Evolutionary conservation across 305 asterid genomes (phyloP), one percentile per base, ranked within the genome.

Genomic region (Andrographis paniculata): DNA sequence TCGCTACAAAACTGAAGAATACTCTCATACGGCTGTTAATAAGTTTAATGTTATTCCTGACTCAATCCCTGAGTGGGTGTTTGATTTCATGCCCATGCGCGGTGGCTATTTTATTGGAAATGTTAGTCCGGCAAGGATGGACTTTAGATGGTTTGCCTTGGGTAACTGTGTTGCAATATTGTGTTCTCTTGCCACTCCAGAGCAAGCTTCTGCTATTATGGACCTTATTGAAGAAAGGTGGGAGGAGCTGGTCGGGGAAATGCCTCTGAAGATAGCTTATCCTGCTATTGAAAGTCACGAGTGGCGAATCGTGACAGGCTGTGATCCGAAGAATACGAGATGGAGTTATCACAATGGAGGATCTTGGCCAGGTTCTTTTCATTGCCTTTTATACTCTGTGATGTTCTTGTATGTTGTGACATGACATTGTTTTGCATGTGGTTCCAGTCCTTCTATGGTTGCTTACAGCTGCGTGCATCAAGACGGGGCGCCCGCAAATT

Each of bases 341-440:
- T 85, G 93, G 95, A 85, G 95, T 62, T 85, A 85, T 71, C 95
- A 85, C 27, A 85, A 85, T 24, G 95, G 95, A 62, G 95, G 95
- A 38, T 81, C 95, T 54, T 85, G 95, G 95, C 95, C 95, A 81
- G 95, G 95, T 84, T 71, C 46, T n/a, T n/a, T n/a, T n/a, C n/a
- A n/a, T n/a, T n/a, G n/a, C n/a, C n/a, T n/a, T n/a, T n/a, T n/a
- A n/a, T n/a, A n/a, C n/a, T n/a, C n/a, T n/a, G n/a, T n/a, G n/a
- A n/a, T n/a, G n/a, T n/a, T n/a, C 3, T 37, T 47, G 37, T 33
- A 33, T 23, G 54, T 41, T 50, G 14, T 28, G 51, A 50, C 28
- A 42, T 23, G 11, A 14, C 48, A 43, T 52, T 27, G 24, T 17
- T 33, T 48, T 53, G 14, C 48, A 10, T 48, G 1, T 52, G 39